phyloP scores from a whole-genome alignment of 1,139 yeast genomes.

The Pneumocystis carinii region DNA sequence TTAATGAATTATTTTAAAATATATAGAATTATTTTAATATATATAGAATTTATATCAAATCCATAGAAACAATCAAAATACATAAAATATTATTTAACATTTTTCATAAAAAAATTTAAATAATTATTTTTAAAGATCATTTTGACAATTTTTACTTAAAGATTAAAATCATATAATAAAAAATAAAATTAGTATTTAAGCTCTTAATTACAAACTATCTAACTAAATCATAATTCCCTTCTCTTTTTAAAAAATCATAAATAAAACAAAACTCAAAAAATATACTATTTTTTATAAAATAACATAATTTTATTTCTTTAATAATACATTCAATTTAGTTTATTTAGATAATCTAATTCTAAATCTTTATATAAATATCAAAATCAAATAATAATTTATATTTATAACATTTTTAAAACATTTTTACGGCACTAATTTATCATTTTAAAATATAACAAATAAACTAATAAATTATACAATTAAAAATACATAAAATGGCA shows the following conservation, averaged over 20 bases:
- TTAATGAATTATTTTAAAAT: too few relatives aligned
- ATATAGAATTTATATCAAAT: too few relatives aligned
- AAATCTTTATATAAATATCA: background rate
- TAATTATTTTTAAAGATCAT: background rate
- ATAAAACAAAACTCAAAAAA: background rate
- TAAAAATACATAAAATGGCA: background rate
- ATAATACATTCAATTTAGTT: background rate
- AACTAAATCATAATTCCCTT: background rate
- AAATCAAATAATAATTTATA: background rate
- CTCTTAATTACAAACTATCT: background rate
- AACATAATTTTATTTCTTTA: background rate
- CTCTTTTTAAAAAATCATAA: background rate
- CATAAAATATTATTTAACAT: too few relatives aligned
- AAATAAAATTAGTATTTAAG: background rate
- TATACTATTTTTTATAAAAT: background rate
- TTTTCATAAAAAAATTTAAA: too few relatives aligned
- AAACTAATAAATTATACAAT: background rate
- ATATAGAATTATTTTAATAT: too few relatives aligned
- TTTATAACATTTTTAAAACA: too few relatives aligned
- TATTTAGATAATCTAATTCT: background rate
- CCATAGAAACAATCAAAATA: too few relatives aligned
- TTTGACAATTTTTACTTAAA: background rate
- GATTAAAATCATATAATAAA: background rate
- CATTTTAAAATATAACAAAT: background rate
- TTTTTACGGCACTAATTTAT: background rate